Conservation (phyloP, 2,329 filamentous ascomycete genomes). For the Pseudogymnoascus sp. region DNA sequence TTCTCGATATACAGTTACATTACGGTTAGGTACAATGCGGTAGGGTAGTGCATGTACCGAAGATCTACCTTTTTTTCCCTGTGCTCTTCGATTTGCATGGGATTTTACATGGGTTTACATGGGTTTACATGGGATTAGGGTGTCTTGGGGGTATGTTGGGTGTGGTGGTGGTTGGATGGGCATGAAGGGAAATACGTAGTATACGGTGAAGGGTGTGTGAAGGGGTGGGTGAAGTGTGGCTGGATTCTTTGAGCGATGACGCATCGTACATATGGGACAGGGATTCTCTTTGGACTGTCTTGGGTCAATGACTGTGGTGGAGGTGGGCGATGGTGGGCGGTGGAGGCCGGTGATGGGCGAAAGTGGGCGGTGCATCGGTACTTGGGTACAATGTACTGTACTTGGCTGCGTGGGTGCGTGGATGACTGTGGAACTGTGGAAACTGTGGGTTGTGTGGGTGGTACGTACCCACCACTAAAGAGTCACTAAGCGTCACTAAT, state of each 20-base stretch:
- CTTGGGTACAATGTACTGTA: background rate
- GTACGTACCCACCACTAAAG: background rate
- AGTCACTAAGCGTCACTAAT: no score
- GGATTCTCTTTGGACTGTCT: background rate
- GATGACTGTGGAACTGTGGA: background rate
- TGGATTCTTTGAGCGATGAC: background rate
- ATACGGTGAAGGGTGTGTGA: background rate
- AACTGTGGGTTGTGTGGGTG: background rate
- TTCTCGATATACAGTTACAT: background rate
- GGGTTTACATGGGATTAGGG: background rate
- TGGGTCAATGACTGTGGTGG: background rate
- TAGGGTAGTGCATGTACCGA: background rate
- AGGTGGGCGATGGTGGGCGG: background rate
- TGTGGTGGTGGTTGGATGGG: background rate
- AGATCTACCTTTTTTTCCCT: background rate
- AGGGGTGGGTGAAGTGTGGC: background rate
- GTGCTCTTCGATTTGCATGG: background rate
- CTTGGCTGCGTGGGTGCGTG: background rate
- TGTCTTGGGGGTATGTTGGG: background rate
- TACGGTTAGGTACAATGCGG: background rate
- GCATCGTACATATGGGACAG: background rate
- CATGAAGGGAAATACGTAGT: background rate
- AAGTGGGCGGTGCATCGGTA: background rate
- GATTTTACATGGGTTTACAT: background rate
- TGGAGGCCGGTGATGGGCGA: background rate